Percentiles rank a stretch among this genome's conserved stretches.
phyloP scores from a whole-genome alignment of 352 stramenopile genomes.

The Globisporangium alternatum region DNA sequence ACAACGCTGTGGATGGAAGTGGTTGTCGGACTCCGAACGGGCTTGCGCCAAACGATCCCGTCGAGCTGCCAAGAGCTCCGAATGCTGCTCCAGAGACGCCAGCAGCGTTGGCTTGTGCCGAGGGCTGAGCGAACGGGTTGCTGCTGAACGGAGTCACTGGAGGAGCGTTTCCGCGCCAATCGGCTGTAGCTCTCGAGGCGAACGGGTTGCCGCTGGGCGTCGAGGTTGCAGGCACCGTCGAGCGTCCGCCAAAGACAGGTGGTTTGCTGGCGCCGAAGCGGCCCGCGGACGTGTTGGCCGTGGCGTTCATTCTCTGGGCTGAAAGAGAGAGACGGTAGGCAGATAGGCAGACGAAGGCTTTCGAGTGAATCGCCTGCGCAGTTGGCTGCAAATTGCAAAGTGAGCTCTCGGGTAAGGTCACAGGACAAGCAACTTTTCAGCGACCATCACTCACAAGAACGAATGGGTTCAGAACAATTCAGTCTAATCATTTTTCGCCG shows the following conservation, averaged over 20 bases:
- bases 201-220: slow-evolving; percentile 10
- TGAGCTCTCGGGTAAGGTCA: slow-evolving; percentile 12
- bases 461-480: too few relatives aligned
- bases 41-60: background rate
- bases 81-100: background rate
- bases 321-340: background rate
- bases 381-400: slow-evolving; percentile 19
- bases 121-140: background rate
- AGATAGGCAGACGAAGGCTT: too few relatives aligned
- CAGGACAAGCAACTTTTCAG: background rate
- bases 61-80: background rate
- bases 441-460: too few relatives aligned
- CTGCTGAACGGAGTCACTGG: background rate
- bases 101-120: too few relatives aligned
- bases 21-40: background rate
- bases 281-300: background rate
- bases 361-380: slow-evolving; percentile 1
- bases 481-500: too few relatives aligned
- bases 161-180: background rate
- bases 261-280: slow-evolving; percentile 4
- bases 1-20: too few relatives aligned
- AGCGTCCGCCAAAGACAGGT: slow-evolving; percentile 4
- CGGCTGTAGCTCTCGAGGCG: background rate
- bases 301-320: background rate
- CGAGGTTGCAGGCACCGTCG: background rate